phyloP scores from a whole-genome alignment of 108 stramenopile genomes.

The Pelagomonas calceolata region DNA sequence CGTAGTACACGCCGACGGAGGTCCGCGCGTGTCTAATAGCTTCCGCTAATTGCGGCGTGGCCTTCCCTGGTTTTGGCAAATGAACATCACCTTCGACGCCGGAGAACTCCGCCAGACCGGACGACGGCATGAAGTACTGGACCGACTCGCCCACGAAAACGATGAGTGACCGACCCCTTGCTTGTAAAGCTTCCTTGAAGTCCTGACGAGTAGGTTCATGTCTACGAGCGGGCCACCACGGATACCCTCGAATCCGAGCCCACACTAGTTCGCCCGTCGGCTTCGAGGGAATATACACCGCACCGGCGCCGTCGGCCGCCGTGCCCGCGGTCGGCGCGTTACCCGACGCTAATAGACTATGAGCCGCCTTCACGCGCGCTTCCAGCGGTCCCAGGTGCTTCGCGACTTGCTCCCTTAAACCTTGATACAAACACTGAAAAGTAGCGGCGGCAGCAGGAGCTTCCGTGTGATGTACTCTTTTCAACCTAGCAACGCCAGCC shows the following conservation, averaged over 20 bases:
- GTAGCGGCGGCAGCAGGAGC: background rate
- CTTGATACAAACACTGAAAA: background rate
- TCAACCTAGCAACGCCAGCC: no score
- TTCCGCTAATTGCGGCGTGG: no score
- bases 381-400: background rate
- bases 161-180: background rate
- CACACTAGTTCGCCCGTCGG: background rate
- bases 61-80: background rate
- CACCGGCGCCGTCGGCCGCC: background rate
- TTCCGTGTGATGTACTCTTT: no score
- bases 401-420: background rate
- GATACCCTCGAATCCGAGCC: background rate
- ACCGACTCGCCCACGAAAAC: background rate
- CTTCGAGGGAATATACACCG: background rate
- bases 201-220: background rate
- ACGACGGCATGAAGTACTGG: background rate
- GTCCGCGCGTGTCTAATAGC: no score
- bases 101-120: background rate
- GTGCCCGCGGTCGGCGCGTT: background rate
- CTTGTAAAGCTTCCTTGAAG: background rate
- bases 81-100: background rate
- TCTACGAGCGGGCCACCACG: background rate
- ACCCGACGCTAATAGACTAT: background rate
- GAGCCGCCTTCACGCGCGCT: background rate
- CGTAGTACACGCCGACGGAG: no score